Evolutionary conservation across 306 rosid genomes (phyloP).

Genomic region (Lathyrus tuberosus): DNA sequence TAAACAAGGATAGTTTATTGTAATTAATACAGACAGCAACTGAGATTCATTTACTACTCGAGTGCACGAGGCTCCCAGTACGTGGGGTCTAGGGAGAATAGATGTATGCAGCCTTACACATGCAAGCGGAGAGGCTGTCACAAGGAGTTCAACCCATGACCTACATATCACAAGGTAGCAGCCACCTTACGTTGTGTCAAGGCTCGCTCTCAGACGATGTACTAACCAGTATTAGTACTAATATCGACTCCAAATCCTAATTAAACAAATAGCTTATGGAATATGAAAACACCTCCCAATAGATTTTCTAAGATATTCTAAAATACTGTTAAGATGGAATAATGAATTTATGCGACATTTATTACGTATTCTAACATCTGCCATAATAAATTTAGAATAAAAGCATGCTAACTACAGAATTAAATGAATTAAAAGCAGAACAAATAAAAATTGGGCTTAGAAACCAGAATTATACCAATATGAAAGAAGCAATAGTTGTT

Average conservation of each 20-base stretch:
- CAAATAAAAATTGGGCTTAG: constrained; percentile 19
- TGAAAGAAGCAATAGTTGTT: constrained; percentile 79
- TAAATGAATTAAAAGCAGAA: constrained; percentile 10
- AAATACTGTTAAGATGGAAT: neutral
- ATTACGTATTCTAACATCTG: neutral
- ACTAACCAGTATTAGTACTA: neutral
- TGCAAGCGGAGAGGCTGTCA: neutral
- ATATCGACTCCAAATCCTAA: neutral
- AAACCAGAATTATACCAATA: constrained; percentile 63
- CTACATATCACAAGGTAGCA: neutral
- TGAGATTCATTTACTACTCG: neutral
- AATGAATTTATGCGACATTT: neutral
- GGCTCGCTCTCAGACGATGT: neutral
- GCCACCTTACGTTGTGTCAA: neutral
- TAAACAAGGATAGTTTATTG: neutral
- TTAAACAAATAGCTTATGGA: constrained; percentile 2
- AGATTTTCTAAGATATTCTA: constrained; percentile 7
- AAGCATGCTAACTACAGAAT: neutral
- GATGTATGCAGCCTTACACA: neutral
- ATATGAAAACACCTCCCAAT: neutral
- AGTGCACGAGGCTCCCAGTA: neutral
- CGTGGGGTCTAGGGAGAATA: neutral
- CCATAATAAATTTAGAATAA: constrained; percentile 16
- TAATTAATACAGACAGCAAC: neutral
- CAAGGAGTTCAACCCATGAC: neutral